Conservation (phyloP, 352 stramenopile genomes). For the Phytophthora hybrid region DNA sequence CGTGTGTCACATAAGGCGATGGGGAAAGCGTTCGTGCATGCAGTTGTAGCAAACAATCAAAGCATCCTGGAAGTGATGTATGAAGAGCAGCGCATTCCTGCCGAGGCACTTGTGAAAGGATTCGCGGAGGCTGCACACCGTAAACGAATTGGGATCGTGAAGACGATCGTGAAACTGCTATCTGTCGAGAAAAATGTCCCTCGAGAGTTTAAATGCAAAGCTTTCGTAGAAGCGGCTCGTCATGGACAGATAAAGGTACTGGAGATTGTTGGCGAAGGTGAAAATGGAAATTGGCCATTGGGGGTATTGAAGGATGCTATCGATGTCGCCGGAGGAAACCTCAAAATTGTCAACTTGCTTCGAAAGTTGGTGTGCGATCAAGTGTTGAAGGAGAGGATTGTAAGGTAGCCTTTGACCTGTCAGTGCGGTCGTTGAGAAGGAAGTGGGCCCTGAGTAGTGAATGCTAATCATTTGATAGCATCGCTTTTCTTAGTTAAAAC, state of each 20-base stretch:
- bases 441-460: too few species aligned
- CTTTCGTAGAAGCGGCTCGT: neutral
- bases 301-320: neutral
- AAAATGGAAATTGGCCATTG: neutral
- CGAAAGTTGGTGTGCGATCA: neutral
- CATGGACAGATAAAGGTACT: neutral
- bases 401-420: too few species aligned
- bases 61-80: neutral
- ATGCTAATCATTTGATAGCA: too few species aligned
- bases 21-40: conserved; percentile 8
- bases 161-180: neutral
- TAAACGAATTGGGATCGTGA: neutral
- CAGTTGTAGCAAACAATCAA: neutral
- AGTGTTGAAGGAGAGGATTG: neutral
- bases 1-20: neutral
- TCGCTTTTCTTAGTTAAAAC: too few species aligned
- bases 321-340: neutral
- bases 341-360: neutral
- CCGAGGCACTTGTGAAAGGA: neutral
- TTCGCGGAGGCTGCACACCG: neutral
- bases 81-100: neutral
- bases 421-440: too few species aligned
- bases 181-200: neutral
- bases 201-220: neutral
- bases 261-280: neutral